Evolutionary conservation across 306 rosid genomes (phyloP).

Genomic region (Prinsepia uniflora): DNA sequence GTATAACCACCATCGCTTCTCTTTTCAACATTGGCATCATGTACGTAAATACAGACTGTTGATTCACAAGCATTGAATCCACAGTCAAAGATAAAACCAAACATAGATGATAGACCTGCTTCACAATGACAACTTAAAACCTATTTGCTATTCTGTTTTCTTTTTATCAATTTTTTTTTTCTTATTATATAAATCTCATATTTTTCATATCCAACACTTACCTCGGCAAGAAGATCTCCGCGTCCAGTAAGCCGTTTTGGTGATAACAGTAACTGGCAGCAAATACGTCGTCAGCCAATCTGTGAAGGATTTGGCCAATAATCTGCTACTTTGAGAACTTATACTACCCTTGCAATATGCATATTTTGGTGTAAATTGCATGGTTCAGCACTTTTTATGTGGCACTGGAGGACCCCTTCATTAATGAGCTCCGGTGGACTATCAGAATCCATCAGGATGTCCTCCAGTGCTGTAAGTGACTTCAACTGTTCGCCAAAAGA

Average conservation of each 20-base stretch:
- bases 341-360: constrained; percentile 26
- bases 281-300: background rate
- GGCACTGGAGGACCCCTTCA: constrained; percentile 23
- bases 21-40: background rate
- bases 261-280: constrained; percentile 19
- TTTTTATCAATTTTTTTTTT: background rate
- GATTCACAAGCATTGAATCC: constrained; percentile 30
- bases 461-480: constrained; percentile 69
- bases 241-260: constrained; percentile 32
- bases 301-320: constrained; percentile 4
- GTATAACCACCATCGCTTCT: background rate
- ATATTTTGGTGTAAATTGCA: constrained; percentile 4
- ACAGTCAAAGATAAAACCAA: constrained; percentile 14
- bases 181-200: constrained; percentile 20
- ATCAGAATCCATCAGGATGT: constrained; percentile 52
- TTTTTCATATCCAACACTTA: constrained; percentile 22
- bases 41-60: constrained; percentile 27
- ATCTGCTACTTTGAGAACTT: constrained; percentile 2
- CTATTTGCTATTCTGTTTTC: constrained; percentile 1
- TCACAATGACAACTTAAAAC: constrained; percentile 30
- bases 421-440: constrained; percentile 23
- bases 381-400: background rate
- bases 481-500: constrained; percentile 63
- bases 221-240: constrained; percentile 36
- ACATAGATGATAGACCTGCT: constrained; percentile 1